Base-by-base conservation (phyloP, 352 stramenopile genomes). In the Thraustotheca clavata region DNA sequence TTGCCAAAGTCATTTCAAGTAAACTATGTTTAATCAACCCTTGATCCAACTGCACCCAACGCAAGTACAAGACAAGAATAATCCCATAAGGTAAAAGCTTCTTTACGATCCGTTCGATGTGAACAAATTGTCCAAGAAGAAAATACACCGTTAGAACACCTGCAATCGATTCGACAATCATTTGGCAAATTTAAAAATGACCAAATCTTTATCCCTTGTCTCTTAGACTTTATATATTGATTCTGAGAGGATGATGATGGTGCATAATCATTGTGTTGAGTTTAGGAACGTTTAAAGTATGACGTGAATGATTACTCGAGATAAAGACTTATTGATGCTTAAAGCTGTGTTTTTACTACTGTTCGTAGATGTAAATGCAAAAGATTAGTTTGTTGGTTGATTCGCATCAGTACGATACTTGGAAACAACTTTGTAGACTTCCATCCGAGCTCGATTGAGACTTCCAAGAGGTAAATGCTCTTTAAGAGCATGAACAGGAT, bases 91-190 rank as follows among this genome's bases (percentile, higher is more conserved):
- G 55, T 16, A 33, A 8, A 3, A 6, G 39, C 55, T 62, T 62
- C 14, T 20, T 27, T 22, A 54, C 6, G 9, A 62, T 2, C 6
- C 55, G 55, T n/a, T 62, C 55, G 18, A 62, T 35, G 55, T 62
- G 32, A n/a, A 39, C 40, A 41, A 62, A 62, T 16, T 35, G 55
- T 5, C 55, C 55, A n/a, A 62, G 26, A 16, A 39, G 31, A 29
- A 62, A 24, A 31, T 62, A 62, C 11, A 47, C 32, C 33, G 55
- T 39, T 29, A 41, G 20, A 5, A 54, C 11, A 2, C 24, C 43
- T 14, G 11, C 43, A 24, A 52, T 52, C 11, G 43, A 52, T 26
- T 52, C n/a, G n/a, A 31, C 12, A 52, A 52, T 24, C 3, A 43
- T 16, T 43, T 20, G 2, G 11, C 43, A 31, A 52, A 35, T 31